These are phyloP conservation scores for Rhinocladiella similis DNA, from an alignment of 2,329 filamentous ascomycete genomes.

Conservation along the genomic window DNA sequence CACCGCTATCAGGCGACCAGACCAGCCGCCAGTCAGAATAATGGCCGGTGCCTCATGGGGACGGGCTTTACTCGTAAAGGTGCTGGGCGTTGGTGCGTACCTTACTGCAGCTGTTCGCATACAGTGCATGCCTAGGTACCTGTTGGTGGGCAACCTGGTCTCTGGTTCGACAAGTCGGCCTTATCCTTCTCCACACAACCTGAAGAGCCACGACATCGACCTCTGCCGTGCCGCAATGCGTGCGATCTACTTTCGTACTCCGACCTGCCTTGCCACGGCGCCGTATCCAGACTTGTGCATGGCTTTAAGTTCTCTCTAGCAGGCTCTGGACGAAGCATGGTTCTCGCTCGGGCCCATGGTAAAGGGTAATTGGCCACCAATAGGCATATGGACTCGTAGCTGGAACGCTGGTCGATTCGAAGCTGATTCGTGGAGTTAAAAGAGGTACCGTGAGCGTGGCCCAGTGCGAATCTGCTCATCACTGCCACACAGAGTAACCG, in stretches of 20 bases:
- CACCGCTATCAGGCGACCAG: slow-evolving; percentile 8
- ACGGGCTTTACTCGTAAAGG: background rate
- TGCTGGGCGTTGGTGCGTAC: slow-evolving; percentile 8
- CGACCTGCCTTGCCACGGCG: background rate
- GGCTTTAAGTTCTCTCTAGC: too few species aligned
- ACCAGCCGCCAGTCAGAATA: slow-evolving; percentile 3
- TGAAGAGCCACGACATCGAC: slow-evolving; percentile 1
- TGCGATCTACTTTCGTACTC: background rate
- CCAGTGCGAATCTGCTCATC: background rate
- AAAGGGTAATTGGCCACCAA: background rate
- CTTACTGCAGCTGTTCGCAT: slow-evolving; percentile 16
- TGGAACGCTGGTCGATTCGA: too few species aligned
- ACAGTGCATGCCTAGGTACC: background rate
- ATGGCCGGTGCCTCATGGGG: slow-evolving; percentile 3
- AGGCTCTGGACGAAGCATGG: too few species aligned
- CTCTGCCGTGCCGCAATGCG: slow-evolving; percentile 1
- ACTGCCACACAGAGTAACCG: background rate
- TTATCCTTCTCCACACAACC: slow-evolving; percentile 30
- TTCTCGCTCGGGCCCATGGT: too few species aligned
- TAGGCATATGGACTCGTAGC: background rate
- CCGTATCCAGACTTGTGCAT: background rate
- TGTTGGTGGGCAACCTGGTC: background rate
- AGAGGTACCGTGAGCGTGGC: background rate
- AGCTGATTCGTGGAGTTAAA: background rate
- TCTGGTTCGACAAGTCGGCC: slow-evolving; percentile 16